A percentile compares a stretch with the other conserved stretches of the same genome.
These are phyloP conservation scores for Colletotrichum sp. DNA, from an alignment of 2,329 filamentous ascomycete genomes.

Conservation along the genomic window DNA sequence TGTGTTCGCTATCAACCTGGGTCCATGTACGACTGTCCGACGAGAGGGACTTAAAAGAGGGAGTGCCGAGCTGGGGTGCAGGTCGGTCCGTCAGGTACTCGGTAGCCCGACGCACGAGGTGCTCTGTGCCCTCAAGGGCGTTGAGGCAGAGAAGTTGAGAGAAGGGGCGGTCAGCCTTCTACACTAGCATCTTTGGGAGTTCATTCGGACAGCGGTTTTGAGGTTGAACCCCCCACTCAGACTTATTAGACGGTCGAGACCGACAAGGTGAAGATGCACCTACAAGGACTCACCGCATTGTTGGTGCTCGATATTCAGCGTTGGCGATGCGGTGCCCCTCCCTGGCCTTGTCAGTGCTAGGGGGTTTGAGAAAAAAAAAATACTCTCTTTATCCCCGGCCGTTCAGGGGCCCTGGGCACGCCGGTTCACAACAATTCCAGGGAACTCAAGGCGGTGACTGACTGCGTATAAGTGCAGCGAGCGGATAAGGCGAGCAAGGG, in stretches of 20 bases:
- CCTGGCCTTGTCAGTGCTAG: background rate
- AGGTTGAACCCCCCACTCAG: background rate
- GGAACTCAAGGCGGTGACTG: slow-evolving; percentile 5
- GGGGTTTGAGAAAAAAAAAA: background rate
- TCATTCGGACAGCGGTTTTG: too few relatives aligned
- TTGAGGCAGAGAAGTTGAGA: too few relatives aligned
- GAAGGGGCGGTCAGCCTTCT: too few relatives aligned
- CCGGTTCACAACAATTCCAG: background rate
- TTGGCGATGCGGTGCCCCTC: background rate
- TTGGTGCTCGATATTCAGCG: background rate
- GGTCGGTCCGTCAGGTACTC: background rate
- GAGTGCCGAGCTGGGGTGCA: slow-evolving; percentile 12
- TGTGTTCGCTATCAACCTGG: background rate
- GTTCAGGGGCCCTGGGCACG: background rate
- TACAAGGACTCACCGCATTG: slow-evolving; percentile 19
- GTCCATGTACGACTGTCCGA: background rate
- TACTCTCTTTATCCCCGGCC: background rate
- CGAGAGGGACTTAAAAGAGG: background rate
- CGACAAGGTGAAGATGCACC: background rate
- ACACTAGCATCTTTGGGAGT: too few relatives aligned
- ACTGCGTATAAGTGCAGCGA: background rate
- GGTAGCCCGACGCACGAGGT: too few relatives aligned
- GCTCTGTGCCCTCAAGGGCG: too few relatives aligned
- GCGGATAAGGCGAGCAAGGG: background rate
- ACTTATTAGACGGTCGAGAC: background rate